These are phyloP conservation scores for Tolypocladium tundrense DNA, from an alignment of 2,329 filamentous ascomycete genomes.

Conservation along the genomic window DNA sequence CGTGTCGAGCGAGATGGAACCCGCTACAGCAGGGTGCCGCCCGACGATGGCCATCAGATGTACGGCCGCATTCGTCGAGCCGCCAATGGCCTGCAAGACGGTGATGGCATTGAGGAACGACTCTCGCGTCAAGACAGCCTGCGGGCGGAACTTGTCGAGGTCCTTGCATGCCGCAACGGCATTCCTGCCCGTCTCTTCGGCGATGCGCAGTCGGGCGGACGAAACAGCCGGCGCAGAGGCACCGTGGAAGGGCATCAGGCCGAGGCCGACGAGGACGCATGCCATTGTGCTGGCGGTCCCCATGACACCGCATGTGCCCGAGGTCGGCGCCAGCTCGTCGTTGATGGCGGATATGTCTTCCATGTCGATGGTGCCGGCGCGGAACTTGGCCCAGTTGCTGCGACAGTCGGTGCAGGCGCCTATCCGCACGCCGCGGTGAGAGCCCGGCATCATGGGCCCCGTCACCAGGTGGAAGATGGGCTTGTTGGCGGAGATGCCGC, in stretches of 20 bases:
- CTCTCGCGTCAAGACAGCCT: constrained; percentile 59
- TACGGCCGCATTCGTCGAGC: constrained; percentile 76
- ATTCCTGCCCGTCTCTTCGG: constrained; percentile 58
- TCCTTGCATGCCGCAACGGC: constrained; percentile 58
- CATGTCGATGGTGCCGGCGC: constrained; percentile 56
- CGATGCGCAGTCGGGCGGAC: constrained; percentile 70
- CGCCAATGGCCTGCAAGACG: constrained; percentile 76
- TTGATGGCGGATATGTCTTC: constrained; percentile 63
- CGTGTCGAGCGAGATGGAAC: constrained; percentile 59
- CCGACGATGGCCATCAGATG: constrained; percentile 80
- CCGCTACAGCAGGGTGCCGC: constrained; percentile 56
- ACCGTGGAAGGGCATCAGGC: constrained; percentile 67
- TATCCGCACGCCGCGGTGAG: constrained; percentile 50
- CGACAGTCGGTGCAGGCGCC: constrained; percentile 68
- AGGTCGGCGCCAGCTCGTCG: constrained; percentile 63
- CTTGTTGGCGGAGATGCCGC: constrained; percentile 64
- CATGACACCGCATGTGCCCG: constrained; percentile 83
- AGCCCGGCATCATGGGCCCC: constrained; percentile 67
- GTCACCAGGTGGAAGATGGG: constrained; percentile 59
- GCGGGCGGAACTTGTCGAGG: constrained; percentile 58
- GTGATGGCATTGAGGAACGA: constrained; percentile 80
- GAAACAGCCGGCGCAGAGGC: constrained; percentile 72
- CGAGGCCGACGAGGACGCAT: constrained; percentile 70
- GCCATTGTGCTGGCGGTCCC: constrained; percentile 89
- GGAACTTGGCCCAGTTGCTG: constrained; percentile 61